These are phyloP conservation scores for Colletotrichum sp. DNA, from an alignment of 2,329 filamentous ascomycete genomes.

Conservation along the genomic window DNA sequence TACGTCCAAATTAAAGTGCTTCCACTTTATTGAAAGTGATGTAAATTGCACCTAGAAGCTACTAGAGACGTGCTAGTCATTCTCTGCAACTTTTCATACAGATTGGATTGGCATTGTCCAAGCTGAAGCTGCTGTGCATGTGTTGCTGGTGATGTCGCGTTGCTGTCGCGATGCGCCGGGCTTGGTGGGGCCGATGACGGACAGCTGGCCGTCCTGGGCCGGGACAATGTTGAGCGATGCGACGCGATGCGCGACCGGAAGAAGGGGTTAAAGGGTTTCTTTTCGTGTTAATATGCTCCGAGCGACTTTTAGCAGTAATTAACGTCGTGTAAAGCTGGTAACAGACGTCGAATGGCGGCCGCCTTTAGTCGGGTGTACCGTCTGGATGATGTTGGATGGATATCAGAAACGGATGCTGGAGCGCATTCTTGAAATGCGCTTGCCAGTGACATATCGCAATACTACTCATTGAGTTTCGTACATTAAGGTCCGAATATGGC, in stretches of 20 bases:
- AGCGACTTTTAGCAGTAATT: not conserved
- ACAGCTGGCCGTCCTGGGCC: not conserved
- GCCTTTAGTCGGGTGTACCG: too few relatives aligned
- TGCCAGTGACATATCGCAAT: not conserved
- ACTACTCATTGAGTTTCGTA: not conserved
- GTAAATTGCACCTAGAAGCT: not conserved
- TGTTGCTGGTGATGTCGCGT: not conserved
- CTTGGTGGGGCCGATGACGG: not conserved
- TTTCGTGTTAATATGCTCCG: not conserved
- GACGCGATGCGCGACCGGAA: not conserved
- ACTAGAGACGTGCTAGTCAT: not conserved
- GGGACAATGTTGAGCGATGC: not conserved
- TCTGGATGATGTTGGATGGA: too few relatives aligned
- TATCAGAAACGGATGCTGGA: too few relatives aligned
- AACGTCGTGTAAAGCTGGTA: not conserved
- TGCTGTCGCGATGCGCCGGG: not conserved
- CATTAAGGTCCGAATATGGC: not conserved
- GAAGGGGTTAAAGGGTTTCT: not conserved
- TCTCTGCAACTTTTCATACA: not conserved
- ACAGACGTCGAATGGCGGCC: not conserved
- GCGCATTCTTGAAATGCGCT: not conserved
- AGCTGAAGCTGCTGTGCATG: not conserved
- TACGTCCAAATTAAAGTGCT: not conserved
- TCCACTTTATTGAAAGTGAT: not conserved
- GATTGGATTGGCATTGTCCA: not conserved